Base-by-base conservation (phyloP, 169 alveolate species). In the Besnoitia besnoiti region DNA sequence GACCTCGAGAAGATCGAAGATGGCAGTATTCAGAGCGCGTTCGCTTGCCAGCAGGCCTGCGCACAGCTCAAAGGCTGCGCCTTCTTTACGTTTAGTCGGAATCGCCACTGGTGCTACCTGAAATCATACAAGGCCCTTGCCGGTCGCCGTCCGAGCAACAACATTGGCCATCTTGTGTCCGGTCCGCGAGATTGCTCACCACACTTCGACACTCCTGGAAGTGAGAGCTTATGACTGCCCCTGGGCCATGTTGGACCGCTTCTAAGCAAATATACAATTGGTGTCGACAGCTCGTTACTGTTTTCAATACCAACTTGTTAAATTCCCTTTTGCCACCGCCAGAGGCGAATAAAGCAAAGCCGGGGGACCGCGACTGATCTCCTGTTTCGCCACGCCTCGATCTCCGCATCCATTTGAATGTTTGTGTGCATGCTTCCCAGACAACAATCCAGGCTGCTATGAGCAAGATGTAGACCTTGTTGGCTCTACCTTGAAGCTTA, bases 1-100 rank as follows among this genome's bases (percentile, higher is more conserved):
- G 91, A 85, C 59, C 10, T 85, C 37, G 84, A 85, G 91, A 40
- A 14, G 55, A 85, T 85, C 21, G 84, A 61, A 40, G 82, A 85
- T 61, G 91, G 91, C 77, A 85, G 91, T 30, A 42, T 85, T 19
- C 37, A 14, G 8, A 59, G 62, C 59, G 77, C 80, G 21, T n/a
- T 27, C 37, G 80, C 50, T 33, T 85, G 91, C 59, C 77, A 55
- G 61, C 39, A 35, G 73, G 33, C 46, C 16, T 85, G 91, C 62
- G 44, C 49, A 19, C 84, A 51, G 14, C 47, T 39, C 82, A 50
- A 59, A 59, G 82, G 91, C 10, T 85, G 91, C 91, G 82, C 44
- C 10, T 85, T 59, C 61, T 85, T 50, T 33, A 85, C 91, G 21
- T 85, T 35, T n/a, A 39, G 47, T 4, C 21, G 16, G 37, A 44